These are phyloP conservation scores for Trichomonas gallinae DNA, from an alignment of 208 protist species.

Conservation along the genomic window DNA sequence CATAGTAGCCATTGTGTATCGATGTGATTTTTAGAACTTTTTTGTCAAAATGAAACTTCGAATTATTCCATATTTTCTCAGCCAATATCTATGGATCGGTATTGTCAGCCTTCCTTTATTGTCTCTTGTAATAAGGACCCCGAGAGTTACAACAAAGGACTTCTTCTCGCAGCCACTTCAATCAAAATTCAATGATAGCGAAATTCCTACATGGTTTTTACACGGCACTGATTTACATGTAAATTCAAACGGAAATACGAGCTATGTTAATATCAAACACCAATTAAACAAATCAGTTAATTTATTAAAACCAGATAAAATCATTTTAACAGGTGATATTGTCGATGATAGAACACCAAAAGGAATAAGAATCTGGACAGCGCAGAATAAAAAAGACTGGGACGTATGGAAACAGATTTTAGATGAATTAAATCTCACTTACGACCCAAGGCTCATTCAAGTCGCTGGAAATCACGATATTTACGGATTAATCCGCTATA, in stretches of 20 bases:
- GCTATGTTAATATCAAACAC: background rate
- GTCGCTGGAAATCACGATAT: slow-evolving; percentile 8
- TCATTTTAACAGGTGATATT: background rate
- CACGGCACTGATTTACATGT: background rate
- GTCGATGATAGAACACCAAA: background rate
- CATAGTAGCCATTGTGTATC: too few relatives aligned
- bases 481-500: background rate
- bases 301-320: background rate
- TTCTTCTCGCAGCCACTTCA: background rate
- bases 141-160: background rate
- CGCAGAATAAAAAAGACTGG: background rate
- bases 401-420: background rate
- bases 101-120: background rate
- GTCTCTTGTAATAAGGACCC: background rate
- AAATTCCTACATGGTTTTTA: background rate
- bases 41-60: background rate
- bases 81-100: background rate
- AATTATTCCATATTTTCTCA: slow-evolving; percentile 1
- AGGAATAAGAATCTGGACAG: too few relatives aligned
- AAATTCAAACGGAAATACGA: background rate
- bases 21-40: background rate
- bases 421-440: background rate
- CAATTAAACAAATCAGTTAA: background rate
- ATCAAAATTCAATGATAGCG: background rate
- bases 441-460: background rate